Conservation (phyloP, 2,329 filamentous ascomycete genomes). For the Sporothrix protearum region DNA sequence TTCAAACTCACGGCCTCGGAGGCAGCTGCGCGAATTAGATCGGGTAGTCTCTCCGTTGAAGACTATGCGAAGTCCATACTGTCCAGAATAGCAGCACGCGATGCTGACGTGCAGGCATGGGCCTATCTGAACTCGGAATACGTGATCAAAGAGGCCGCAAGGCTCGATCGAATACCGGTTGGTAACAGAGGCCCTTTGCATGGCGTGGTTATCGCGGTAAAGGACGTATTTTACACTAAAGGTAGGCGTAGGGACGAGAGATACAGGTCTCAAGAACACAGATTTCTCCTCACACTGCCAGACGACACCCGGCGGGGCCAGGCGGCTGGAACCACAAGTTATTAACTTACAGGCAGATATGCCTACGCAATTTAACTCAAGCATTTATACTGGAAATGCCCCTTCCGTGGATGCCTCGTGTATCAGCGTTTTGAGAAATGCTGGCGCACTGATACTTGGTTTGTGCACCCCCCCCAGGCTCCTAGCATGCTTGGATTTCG, state of each 20-base stretch:
- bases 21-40: constrained; percentile 38
- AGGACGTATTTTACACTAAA: constrained; percentile 58
- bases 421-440: constrained; percentile 50
- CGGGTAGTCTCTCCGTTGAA: constrained; percentile 46
- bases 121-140: constrained; percentile 44
- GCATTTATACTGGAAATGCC: constrained; percentile 48
- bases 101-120: constrained; percentile 50
- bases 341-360: constrained; percentile 40
- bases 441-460: constrained; percentile 56
- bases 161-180: constrained; percentile 48
- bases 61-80: constrained; percentile 49
- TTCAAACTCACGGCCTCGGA: constrained; percentile 42
- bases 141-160: constrained; percentile 49
- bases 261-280: not conserved
- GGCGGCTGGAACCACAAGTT: too few relatives aligned
- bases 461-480: not conserved
- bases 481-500: not conserved
- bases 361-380: constrained; percentile 55
- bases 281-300: not conserved
- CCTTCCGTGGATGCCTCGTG: constrained; percentile 50
- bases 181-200: constrained; percentile 53
- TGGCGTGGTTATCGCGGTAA: constrained; percentile 56
- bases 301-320: not conserved
- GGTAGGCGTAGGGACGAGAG: constrained; percentile 33
- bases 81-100: constrained; percentile 42